Evolutionary conservation across 768 basidiomycete species (phyloP).

Genomic region (Tubosaeta brunneosetosa): DNA sequence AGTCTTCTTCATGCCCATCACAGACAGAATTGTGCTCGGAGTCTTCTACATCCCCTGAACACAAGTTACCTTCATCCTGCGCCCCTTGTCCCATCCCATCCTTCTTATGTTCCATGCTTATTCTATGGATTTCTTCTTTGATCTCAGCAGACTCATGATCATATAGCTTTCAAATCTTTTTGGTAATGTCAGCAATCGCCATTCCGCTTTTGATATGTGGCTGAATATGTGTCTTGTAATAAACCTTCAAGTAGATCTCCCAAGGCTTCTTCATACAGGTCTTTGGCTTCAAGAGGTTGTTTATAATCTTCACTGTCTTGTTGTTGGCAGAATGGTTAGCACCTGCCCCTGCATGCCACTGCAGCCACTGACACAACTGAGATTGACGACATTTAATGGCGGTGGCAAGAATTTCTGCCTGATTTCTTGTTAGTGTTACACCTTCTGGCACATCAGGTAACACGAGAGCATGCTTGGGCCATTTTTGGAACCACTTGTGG

Average conservation of each 20-base stretch:
- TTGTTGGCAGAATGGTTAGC: background rate
- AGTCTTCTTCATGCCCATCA: no score
- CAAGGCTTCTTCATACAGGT: background rate
- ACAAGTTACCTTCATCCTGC: no score
- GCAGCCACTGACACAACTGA: background rate
- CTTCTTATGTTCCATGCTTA: background rate
- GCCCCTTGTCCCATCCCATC: background rate
- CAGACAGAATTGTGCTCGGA: no score
- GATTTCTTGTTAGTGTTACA: background rate
- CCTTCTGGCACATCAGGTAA: background rate
- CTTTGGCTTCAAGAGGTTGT: background rate
- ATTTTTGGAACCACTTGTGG: background rate
- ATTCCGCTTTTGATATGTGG: background rate
- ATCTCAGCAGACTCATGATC: background rate
- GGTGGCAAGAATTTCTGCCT: background rate
- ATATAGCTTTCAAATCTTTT: background rate
- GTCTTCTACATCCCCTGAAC: no score
- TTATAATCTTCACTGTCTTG: background rate
- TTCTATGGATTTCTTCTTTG: background rate
- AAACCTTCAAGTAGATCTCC: background rate
- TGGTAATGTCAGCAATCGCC: background rate
- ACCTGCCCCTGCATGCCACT: background rate
- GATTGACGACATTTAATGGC: background rate
- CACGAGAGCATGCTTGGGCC: background rate
- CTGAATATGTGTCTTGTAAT: background rate